phyloP scores from a whole-genome alignment of 768 basidiomycete genomes.

The Mycena kentingensis region DNA sequence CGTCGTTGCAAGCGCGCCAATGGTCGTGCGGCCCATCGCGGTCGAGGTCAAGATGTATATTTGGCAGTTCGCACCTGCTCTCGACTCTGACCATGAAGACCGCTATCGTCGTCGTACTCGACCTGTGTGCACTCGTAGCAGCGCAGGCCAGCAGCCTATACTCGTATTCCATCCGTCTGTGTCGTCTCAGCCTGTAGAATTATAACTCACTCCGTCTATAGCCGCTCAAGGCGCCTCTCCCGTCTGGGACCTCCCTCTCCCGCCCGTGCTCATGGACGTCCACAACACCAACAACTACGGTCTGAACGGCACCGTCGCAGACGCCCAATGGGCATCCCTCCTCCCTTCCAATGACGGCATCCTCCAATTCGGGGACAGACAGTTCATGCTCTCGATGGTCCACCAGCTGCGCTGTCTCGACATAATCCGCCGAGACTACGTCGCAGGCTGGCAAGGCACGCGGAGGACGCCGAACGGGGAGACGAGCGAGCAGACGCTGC shows the following conservation, averaged over 20 bases:
- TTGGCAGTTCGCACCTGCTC: background rate
- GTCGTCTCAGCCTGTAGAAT: background rate
- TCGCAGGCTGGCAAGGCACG: slow-evolving; percentile 3
- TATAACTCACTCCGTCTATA: background rate
- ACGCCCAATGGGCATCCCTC: slow-evolving; percentile 25
- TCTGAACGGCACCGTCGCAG: slow-evolving; percentile 21
- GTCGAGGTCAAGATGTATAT: background rate
- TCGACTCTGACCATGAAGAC: background rate
- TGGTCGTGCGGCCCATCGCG: background rate
- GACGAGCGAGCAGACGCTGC: slow-evolving; percentile 3
- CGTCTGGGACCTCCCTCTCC: slow-evolving; percentile 27
- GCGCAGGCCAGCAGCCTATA: background rate
- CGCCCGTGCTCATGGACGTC: slow-evolving; percentile 24
- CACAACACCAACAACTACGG: slow-evolving; percentile 27
- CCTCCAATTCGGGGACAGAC: slow-evolving; percentile 26
- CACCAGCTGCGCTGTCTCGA: slow-evolving; percentile 41
- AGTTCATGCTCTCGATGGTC: slow-evolving; percentile 38
- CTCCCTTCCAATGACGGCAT: slow-evolving; percentile 26
- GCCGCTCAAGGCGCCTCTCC: background rate
- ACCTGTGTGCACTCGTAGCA: too few relatives aligned
- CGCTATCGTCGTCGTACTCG: too few relatives aligned
- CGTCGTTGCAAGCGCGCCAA: background rate
- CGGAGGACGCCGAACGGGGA: background rate
- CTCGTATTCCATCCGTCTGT: background rate
- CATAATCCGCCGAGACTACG: slow-evolving; percentile 27